phyloP scores from a whole-genome alignment of 192 early-diverging fungal species.

The Podila clonocystis region DNA sequence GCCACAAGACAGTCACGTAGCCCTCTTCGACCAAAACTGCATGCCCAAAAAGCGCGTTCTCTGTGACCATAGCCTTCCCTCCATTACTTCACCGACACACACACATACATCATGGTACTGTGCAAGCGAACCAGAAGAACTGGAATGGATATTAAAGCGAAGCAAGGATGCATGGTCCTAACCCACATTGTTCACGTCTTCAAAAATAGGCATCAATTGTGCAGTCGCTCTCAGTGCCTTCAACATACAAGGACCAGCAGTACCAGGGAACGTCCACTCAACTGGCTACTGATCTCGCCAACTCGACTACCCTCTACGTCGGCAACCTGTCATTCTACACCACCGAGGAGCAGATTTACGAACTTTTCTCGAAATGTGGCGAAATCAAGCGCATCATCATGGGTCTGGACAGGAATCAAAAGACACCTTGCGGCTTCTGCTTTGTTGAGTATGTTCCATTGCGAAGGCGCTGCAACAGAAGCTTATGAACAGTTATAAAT shows the following conservation, averaged over 20 bases:
- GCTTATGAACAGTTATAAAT: not conserved
- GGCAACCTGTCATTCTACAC: constrained; percentile 99
- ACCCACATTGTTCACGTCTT: not conserved
- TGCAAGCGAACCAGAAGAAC: not conserved
- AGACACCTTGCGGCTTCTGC: constrained; percentile 99
- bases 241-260: constrained; percentile 86
- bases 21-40: not conserved
- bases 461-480: not conserved
- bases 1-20: constrained; percentile 31
- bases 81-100: not conserved
- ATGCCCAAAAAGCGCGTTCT: not conserved
- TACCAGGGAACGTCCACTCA: constrained; percentile 70
- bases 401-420: constrained; percentile 92
- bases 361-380: constrained; percentile 95
- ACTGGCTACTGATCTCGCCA: constrained; percentile 61
- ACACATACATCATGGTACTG: not conserved
- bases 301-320: constrained; percentile 90
- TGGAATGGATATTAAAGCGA: too few species aligned
- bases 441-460: constrained; percentile 91
- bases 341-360: constrained; percentile 98
- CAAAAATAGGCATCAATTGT: constrained; percentile 47
- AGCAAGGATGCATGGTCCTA: too few species aligned
- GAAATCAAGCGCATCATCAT: constrained; percentile 99
- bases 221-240: constrained; percentile 68
- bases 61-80: not conserved